These are phyloP conservation scores for Cladosporium sp. DNA, from an alignment of 2,329 filamentous ascomycete genomes.

Conservation along the genomic window DNA sequence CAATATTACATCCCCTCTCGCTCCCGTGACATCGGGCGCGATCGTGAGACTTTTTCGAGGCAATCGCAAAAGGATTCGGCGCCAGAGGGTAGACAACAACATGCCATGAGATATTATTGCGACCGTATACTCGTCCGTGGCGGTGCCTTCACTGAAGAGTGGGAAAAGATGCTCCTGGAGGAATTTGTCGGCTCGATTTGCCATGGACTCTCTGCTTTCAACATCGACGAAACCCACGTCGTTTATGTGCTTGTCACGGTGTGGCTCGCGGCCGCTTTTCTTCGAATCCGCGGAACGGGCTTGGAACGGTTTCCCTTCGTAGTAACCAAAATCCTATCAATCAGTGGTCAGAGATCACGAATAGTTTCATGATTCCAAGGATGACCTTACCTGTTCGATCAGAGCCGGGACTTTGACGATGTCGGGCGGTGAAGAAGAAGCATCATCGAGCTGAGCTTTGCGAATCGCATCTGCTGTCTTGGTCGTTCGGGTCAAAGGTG, in stretches of 20 bases:
- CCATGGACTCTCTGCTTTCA: slow-evolving; percentile 67
- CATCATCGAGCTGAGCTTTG: slow-evolving; percentile 2
- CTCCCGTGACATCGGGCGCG: slow-evolving; percentile 37
- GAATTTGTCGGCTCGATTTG: slow-evolving; percentile 59
- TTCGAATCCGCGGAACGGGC: slow-evolving; percentile 34
- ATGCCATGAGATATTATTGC: slow-evolving; percentile 80
- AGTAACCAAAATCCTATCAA: slow-evolving; percentile 59
- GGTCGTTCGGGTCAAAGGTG: slow-evolving; percentile 68
- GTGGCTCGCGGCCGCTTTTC: slow-evolving; percentile 35
- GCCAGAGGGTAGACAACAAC: slow-evolving; percentile 66
- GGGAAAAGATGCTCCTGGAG: slow-evolving; percentile 60
- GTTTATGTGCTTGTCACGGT: slow-evolving; percentile 36
- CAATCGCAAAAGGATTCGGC: slow-evolving; percentile 55
- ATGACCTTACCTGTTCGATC: slow-evolving; percentile 53
- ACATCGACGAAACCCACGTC: slow-evolving; percentile 49
- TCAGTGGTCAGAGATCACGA: neutral
- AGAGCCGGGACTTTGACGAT: slow-evolving; percentile 47
- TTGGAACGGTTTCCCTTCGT: slow-evolving; percentile 60
- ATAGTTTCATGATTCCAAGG: neutral
- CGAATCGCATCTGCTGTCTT: slow-evolving; percentile 64
- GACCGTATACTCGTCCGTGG: slow-evolving; percentile 40
- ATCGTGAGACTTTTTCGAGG: slow-evolving; percentile 42
- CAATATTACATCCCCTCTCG: slow-evolving; percentile 36
- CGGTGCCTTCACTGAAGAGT: slow-evolving; percentile 39
- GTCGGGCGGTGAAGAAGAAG: slow-evolving; percentile 19